Conservation (phyloP, 306 rosid genomes). For the Quercus berberidifolia region DNA sequence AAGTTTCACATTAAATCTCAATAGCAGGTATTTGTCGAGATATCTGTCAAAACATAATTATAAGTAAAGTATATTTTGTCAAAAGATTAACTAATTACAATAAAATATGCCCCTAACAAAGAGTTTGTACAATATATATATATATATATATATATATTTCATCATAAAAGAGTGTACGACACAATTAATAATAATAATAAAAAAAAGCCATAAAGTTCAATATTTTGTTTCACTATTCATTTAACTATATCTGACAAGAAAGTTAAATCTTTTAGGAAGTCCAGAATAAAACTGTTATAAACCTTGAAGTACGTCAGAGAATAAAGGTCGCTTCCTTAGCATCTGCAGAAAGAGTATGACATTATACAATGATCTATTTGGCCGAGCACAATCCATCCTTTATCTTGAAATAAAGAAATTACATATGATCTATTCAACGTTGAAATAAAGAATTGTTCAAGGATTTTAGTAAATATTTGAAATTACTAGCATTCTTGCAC, state of each 20-base stretch:
- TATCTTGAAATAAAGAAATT: slow-evolving; percentile 25
- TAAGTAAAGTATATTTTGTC: too few species aligned
- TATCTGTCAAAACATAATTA: too few species aligned
- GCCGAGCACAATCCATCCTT: slow-evolving; percentile 19
- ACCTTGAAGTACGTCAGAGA: background rate
- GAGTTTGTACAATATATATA: too few species aligned
- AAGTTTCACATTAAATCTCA: too few species aligned
- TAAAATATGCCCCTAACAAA: too few species aligned
- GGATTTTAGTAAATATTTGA: too few species aligned
- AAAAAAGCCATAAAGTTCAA: background rate
- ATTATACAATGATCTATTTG: slow-evolving; percentile 13
- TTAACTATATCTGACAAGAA: background rate
- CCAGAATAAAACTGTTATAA: background rate
- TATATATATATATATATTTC: background rate
- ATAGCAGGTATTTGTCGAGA: too few species aligned
- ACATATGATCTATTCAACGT: background rate
- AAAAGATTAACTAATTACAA: too few species aligned
- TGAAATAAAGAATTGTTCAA: too few species aligned
- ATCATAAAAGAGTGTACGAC: background rate
- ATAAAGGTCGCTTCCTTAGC: background rate
- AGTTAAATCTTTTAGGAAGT: background rate
- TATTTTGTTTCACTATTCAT: background rate
- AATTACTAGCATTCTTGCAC: too few species aligned
- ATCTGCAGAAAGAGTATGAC: slow-evolving; percentile 1
- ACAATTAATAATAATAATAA: background rate